Evolutionary conservation across 805 yeast genomes (phyloP), one percentile per base, ranked within the genome.

Genomic region (Suhomyces kilbournensis): DNA sequence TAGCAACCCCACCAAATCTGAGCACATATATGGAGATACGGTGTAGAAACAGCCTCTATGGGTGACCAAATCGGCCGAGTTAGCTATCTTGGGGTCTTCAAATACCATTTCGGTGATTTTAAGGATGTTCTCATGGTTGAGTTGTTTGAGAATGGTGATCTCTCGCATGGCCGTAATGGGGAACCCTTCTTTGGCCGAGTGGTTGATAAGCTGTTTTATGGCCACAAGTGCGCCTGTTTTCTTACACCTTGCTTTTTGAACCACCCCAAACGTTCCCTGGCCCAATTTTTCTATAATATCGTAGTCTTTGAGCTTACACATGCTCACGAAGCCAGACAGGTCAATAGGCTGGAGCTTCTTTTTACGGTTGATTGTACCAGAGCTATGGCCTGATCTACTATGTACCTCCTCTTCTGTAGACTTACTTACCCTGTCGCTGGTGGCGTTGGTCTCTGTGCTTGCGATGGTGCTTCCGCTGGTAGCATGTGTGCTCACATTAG

Each of bases 91-190:
- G 32, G 58, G 57, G 49, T 57, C 68, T 71, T 67, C 70, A 49
- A 84, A 83, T 0, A 92, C 79, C 85, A 93, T 85, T 57, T 91
- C 97, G 9, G 87, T 64, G 42, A 94, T 75, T 55, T 85, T 90
- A 22, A 94, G 76, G 15, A 93, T 80, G 66, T 94, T 90, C 25
- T 73, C 69, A 65, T 93, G 90, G 49, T 77, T 67, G 48, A 94
- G 72, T 47, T 77, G 76, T 68, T 89, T 90, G 68, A 94, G 75
- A 20, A 91, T 89, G 15, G 86, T 81, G 53, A 93, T 91, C 64
- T 94, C 99, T 56, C 99, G 79, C 69, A 92, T 82, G 1, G 98
- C 97, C 0, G 99, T 94, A 25, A 94, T 85, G 1, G 99, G 98
- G 64, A 93, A 91, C 34, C 89, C 87, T 60, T 88, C 92, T 58